A percentile compares a stretch with the other conserved stretches of the same genome.
These are phyloP conservation scores for Blumeria hordei DNA, from an alignment of 2,329 filamentous ascomycete genomes.

Conservation along the genomic window DNA sequence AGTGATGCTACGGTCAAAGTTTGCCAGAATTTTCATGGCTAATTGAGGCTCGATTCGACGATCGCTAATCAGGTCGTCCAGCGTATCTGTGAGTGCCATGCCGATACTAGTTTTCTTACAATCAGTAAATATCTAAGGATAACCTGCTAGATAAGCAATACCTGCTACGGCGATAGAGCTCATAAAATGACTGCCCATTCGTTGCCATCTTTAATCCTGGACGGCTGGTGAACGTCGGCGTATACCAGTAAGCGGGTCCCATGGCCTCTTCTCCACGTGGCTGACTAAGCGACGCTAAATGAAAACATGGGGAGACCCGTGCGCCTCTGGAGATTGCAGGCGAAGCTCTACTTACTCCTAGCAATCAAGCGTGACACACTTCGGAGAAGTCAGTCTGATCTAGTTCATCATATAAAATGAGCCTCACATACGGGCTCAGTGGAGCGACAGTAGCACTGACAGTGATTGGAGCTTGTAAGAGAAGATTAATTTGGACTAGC, in stretches of 20 bases:
- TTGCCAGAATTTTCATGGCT: conserved; percentile 90
- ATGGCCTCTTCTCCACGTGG: background rate
- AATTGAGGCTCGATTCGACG: conserved; percentile 92
- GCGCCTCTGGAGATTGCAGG: no score
- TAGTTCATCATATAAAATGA: conserved; percentile 27
- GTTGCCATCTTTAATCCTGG: conserved; percentile 20
- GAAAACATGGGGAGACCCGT: background rate
- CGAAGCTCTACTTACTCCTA: no score
- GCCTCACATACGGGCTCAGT: conserved; percentile 46
- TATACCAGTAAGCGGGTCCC: background rate
- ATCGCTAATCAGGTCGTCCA: conserved; percentile 87
- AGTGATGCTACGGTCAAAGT: conserved; percentile 84
- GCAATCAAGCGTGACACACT: no score
- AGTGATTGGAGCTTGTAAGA: conserved; percentile 59
- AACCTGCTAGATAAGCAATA: conserved; percentile 25
- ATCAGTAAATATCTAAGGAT: conserved; percentile 13
- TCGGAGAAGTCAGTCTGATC: no score
- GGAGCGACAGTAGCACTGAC: conserved; percentile 42
- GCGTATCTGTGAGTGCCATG: conserved; percentile 77
- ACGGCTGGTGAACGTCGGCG: conserved; percentile 3
- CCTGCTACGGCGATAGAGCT: conserved; percentile 97
- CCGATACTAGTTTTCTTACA: conserved; percentile 44
- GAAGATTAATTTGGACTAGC: conserved; percentile 3
- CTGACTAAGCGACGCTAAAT: conserved; percentile 1
- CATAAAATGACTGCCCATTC: conserved; percentile 45